Evolutionary conservation across 176 grass and related monocot species (phyloP), one percentile per base, ranked within the genome.

Genomic region (Eragrostis curvula): DNA sequence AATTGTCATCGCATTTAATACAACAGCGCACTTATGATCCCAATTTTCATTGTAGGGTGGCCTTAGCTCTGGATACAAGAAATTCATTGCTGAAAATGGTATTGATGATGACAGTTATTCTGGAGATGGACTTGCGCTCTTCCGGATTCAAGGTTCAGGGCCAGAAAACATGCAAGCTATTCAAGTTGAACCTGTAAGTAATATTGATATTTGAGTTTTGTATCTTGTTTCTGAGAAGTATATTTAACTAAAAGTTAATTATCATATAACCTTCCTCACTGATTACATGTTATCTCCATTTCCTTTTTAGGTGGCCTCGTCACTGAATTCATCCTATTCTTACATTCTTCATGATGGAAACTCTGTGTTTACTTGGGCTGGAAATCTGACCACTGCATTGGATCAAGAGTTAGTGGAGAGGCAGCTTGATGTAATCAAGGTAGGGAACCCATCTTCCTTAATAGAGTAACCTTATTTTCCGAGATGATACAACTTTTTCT

Each of bases 121-220:
- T 42, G 89, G 92, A 90, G 85, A 84, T 68, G 89, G 97, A 29
- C 45, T 96, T 66, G 93, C 97, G 42, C 70, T 99, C 60, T 96
- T 99, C 68, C 82, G 85, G 73, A 73, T 99, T 90, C 91, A 99
- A 95, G 97, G 93, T 72, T 94, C 80, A 12, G 93, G 97, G 87
- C 57, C 93, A 56, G 93, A 99, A 45, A 99, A 99, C 82, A 99
- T 99, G 97, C 97, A 96, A 96, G 90, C 91, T 64, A 83, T 99
- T 70, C 97, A 99, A 96, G 91, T 96, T 61, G 93, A 99, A 57
- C 65, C 78, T 70, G 68, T 73, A 48, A 73, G 68, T 73, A 36
- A 32, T 15, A 64, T 29, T 63, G 55, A 36, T 48, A 70, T 18
- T 70, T 78, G 32, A 36, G 32, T 36, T 36, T 36, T 2, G 4